Evolutionary conservation across 1,284 basidiomycete species (phyloP).

Genomic region (Sporisorium reilianum): DNA sequence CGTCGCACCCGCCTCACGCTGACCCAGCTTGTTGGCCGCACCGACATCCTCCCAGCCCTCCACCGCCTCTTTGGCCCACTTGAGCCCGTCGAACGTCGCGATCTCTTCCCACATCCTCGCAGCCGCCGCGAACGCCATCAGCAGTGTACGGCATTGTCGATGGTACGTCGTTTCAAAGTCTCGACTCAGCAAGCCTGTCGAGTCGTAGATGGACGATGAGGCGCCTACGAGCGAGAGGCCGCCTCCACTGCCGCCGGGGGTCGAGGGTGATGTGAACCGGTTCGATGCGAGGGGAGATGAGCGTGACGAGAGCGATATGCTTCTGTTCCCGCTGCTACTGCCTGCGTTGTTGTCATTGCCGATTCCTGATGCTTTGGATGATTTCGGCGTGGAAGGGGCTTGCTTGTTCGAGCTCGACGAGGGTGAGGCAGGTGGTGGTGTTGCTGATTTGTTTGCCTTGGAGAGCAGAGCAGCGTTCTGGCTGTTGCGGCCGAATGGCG

Average conservation of each 20-base stretch:
- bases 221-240: constrained; percentile 5
- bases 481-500: constrained; percentile 55
- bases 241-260: constrained; percentile 12
- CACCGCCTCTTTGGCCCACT: constrained; percentile 53
- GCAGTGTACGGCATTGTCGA: constrained; percentile 48
- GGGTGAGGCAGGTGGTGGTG: constrained; percentile 24
- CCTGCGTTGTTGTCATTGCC: constrained; percentile 17
- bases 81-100: constrained; percentile 61
- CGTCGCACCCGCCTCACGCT: constrained; percentile 16
- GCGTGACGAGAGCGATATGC: constrained; percentile 40
- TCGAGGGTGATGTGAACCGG: constrained; percentile 21
- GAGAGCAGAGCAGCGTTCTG: constrained; percentile 48
- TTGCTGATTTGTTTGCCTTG: constrained; percentile 35
- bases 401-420: constrained; percentile 16
- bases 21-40: constrained; percentile 29
- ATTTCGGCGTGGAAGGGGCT: constrained; percentile 34
- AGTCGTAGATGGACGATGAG: constrained; percentile 33
- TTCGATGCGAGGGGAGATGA: constrained; percentile 30
- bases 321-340: constrained; percentile 17
- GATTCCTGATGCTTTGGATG: constrained; percentile 16
- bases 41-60: constrained; percentile 58
- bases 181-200: constrained; percentile 48
- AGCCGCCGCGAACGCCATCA: constrained; percentile 48
- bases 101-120: constrained; percentile 58
- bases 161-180: constrained; percentile 60